These are phyloP conservation scores for Arthrobotrys iridis DNA, from an alignment of 2,329 filamentous ascomycete genomes.

Conservation along the genomic window DNA sequence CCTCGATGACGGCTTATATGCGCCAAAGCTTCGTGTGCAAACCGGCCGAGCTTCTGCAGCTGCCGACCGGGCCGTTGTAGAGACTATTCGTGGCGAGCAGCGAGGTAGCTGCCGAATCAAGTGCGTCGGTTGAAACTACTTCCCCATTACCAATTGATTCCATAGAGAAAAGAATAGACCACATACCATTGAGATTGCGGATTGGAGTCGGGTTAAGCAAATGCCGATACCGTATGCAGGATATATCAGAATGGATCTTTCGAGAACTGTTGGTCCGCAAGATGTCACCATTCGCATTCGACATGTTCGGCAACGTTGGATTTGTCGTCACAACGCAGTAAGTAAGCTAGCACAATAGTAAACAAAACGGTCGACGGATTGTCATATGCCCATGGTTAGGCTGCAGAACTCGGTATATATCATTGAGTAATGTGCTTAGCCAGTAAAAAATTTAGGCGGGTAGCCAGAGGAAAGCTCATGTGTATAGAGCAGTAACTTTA, in stretches of 20 bases:
- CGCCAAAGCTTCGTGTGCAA: conserved; percentile 2
- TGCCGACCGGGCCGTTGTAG: background rate
- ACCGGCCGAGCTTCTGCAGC: background rate
- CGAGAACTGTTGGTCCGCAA: too few species aligned
- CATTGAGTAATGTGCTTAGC: background rate
- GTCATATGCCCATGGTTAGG: background rate
- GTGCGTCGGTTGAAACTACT: conserved; percentile 1
- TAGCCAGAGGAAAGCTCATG: too few species aligned
- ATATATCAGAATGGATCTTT: too few species aligned
- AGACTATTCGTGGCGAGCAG: conserved; percentile 10
- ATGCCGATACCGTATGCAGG: too few species aligned
- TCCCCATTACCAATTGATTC: conserved; percentile 6
- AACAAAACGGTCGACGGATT: background rate
- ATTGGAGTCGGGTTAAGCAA: too few species aligned
- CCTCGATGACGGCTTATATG: background rate
- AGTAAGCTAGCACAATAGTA: background rate
- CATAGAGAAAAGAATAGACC: background rate
- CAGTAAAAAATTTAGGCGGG: too few species aligned
- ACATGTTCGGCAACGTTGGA: background rate
- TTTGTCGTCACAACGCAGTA: background rate
- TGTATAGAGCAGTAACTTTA: too few species aligned
- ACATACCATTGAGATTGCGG: too few species aligned
- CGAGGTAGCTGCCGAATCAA: conserved; percentile 14
- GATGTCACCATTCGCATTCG: too few species aligned
- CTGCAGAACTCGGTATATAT: background rate